These are phyloP conservation scores for Zasmidium citrigriseum DNA, from an alignment of 2,329 filamentous ascomycete genomes.

Conservation along the genomic window DNA sequence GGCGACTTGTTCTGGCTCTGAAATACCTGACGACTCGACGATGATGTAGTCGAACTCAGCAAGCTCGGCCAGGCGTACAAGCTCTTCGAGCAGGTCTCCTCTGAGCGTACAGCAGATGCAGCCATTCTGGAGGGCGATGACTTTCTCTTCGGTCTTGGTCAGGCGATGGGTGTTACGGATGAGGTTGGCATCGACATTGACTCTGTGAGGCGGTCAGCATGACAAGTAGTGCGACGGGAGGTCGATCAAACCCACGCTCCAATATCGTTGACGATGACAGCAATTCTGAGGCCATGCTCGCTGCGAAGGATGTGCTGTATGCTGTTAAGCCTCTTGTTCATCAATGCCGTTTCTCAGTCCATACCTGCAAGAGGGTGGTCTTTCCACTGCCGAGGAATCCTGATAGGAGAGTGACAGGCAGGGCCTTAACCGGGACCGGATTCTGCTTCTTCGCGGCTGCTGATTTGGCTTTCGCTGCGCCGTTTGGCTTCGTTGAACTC, in stretches of 20 bases:
- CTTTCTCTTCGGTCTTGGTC: slow-evolving; percentile 35
- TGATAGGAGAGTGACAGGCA: slow-evolving; percentile 63
- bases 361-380: slow-evolving; percentile 51
- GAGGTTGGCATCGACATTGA: slow-evolving; percentile 36
- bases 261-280: slow-evolving; percentile 74
- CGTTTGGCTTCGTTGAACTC: slow-evolving; percentile 14
- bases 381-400: slow-evolving; percentile 69
- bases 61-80: slow-evolving; percentile 64
- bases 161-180: slow-evolving; percentile 34
- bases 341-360: neutral
- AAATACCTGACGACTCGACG: slow-evolving; percentile 72
- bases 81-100: slow-evolving; percentile 69
- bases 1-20: slow-evolving; percentile 71
- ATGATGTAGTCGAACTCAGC: slow-evolving; percentile 70
- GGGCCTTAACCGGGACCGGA: slow-evolving; percentile 30
- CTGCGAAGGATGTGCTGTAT: slow-evolving; percentile 69
- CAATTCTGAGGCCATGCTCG: slow-evolving; percentile 68
- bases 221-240: neutral
- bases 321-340: slow-evolving; percentile 47
- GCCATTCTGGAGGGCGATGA: slow-evolving; percentile 46
- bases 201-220: slow-evolving; percentile 14
- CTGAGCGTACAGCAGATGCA: slow-evolving; percentile 77
- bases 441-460: slow-evolving; percentile 8
- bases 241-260: slow-evolving; percentile 27
- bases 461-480: slow-evolving; percentile 8